Conservation (phyloP, 495 filamentous ascomycete genomes). For the Neurospora sp. region DNA sequence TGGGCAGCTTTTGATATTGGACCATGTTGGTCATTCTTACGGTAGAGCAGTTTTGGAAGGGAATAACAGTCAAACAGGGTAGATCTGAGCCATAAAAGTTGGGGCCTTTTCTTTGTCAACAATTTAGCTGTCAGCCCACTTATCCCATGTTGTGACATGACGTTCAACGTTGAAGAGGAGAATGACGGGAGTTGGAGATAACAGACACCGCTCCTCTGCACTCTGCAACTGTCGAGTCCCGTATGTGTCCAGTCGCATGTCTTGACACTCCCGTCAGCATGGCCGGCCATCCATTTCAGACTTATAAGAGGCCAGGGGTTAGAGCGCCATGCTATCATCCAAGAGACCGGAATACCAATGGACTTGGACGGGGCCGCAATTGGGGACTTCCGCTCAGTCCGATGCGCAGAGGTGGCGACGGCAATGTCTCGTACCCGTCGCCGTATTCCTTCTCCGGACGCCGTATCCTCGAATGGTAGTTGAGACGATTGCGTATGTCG, state of each 20-base stretch:
- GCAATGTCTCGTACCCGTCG: not conserved
- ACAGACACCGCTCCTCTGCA: not conserved
- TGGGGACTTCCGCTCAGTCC: not conserved
- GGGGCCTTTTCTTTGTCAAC: not conserved
- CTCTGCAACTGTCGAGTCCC: not conserved
- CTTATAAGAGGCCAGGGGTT: not conserved
- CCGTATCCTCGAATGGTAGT: not conserved
- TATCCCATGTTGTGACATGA: not conserved
- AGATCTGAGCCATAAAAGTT: not conserved
- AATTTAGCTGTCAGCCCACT: not conserved
- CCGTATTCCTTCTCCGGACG: not conserved
- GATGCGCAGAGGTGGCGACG: not conserved
- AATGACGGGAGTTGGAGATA: not conserved
- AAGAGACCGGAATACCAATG: not conserved
- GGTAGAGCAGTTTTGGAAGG: not conserved
- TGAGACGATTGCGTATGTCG: not conserved
- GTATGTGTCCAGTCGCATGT: not conserved
- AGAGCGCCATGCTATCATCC: not conserved
- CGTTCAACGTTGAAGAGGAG: not conserved
- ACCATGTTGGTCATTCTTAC: not conserved
- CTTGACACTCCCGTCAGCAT: not conserved
- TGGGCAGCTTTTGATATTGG: not conserved
- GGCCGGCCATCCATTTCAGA: not conserved
- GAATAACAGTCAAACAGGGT: not conserved
- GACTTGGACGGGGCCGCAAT: not conserved